Base-by-base conservation (phyloP, 805 yeast genomes). In the Debaryomyces maramus region DNA sequence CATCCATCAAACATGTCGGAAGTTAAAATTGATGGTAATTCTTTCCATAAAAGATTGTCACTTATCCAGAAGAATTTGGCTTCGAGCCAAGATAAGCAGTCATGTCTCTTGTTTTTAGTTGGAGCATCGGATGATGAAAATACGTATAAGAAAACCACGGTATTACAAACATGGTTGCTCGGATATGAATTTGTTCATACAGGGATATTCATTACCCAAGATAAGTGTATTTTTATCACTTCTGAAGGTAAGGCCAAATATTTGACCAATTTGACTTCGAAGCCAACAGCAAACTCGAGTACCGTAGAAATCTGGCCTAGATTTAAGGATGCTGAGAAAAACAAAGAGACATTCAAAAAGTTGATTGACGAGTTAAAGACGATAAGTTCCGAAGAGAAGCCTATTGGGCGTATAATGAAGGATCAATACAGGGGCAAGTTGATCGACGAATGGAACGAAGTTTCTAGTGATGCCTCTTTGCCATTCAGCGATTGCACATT, bases 151-250 rank as follows among this genome's bases (percentile, higher is more conserved):
- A 88, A 88, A 63, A 83, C 95, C 9, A 82, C 95, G 1, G 83
- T 85, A 32, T 64, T 90, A 34, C 97, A 90, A 60, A 85, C 81
- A 38, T 91, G 98, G 98, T 68, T 91, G 39, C 67, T 91, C 35
- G 96, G 97, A 3, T 91, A 90, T 60, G 98, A 93, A 60, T 91
- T 91, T 57, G 95, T 96, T n/a, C 93, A 93, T 36, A 89, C 97
- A 1, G 81, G 81, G 21, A 64, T 91, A 38, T 79, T 75, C 36
- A 65, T 90, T 42, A 76, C 85, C 3, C 72, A 75, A 39, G 77
- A 75, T 27, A 80, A 78, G 48, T 68, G 80, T 27, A 61, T 80
- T 3, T 68, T 91, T 39, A 72, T 90, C 42, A 90, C 97, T 0
- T 82, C 91, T 21, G 83, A 81, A 35, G 88, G 88, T 5, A 91